Base-by-base conservation (phyloP, 192 early-diverging fungal genomes). In the Powellomyces hirtus region DNA sequence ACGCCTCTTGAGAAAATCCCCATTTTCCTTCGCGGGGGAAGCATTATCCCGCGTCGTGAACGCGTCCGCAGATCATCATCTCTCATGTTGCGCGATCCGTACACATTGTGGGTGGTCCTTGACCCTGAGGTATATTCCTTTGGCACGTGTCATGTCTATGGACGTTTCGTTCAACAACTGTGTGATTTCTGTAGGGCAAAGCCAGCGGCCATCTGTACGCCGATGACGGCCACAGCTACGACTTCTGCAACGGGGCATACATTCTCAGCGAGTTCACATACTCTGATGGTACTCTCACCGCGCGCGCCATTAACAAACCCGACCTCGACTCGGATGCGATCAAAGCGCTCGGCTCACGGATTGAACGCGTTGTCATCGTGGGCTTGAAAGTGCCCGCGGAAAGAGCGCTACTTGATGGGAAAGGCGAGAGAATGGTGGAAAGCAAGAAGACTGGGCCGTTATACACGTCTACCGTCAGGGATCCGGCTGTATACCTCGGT, bases 201-300 rank as follows among this genome's bases (percentile, higher is more conserved):
- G 93, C 97, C 5, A 55, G 65, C 2, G 97, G 96, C 26, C 57
- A 59, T n/a, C 67, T 99, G 20, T 97, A 97, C 67, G 68, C 92
- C 46, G 97, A 99, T 75, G 97, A 99, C 67, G 97, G 95, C 10
- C 82, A 90, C 51, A 79, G 86, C 0, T 98, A 86, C 69, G 84
- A 79, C 35, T 90, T 86, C 65, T 62, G 85, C 66, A 62, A 77
- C 0, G 91, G 92, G 2, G 81, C 79, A 31, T 98, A 89, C 75
- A 77, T 94, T 46, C 63, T 77, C 46, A 62, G 52, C 1, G 56
- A 78, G 30, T 88, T 93, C 75, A 64, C 46, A 13, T 92, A 79
- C 58, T 42, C 61, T 26, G 70, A 58, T 30, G 69, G 71, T 37
- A 68, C 31, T 24, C 71, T 89, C 16, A 46, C 30, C 6, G 59